Evolutionary conservation across 2,329 filamentous ascomycete species (phyloP).

Genomic region (Torrubiellomyces zombiae): DNA sequence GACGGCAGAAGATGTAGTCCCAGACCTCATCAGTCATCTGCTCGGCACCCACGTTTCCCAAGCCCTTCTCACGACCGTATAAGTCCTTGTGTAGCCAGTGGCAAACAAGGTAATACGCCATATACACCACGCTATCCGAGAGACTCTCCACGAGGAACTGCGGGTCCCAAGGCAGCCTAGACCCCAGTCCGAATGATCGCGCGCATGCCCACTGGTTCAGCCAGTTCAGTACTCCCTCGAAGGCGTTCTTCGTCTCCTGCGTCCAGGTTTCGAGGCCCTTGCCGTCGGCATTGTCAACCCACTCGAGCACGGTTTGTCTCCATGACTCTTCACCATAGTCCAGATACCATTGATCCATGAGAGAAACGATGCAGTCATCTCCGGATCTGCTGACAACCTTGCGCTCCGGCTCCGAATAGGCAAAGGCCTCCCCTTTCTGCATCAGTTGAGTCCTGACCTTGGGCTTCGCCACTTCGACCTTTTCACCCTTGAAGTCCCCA

Average conservation of each 20-base stretch:
- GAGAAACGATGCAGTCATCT: constrained; percentile 83
- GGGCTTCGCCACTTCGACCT: constrained; percentile 74
- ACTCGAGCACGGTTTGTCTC: constrained; percentile 58
- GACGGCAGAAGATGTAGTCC: constrained; percentile 84
- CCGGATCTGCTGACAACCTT: constrained; percentile 77
- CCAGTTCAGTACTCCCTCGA: constrained; percentile 80
- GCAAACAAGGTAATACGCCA: constrained; percentile 58
- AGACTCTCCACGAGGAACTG: constrained; percentile 84
- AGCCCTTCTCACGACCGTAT: constrained; percentile 59
- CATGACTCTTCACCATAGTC: constrained; percentile 88
- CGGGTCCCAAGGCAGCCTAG: constrained; percentile 86
- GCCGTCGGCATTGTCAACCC: constrained; percentile 50
- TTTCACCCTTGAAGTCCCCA: constrained; percentile 74
- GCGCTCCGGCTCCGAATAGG: constrained; percentile 85
- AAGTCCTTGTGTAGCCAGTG: constrained; percentile 66
- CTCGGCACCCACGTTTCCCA: constrained; percentile 54
- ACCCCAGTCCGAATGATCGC: constrained; percentile 79
- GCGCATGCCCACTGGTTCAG: constrained; percentile 92
- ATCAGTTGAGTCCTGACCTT: constrained; percentile 68
- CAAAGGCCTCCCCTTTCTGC: constrained; percentile 64
- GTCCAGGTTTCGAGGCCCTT: constrained; percentile 64
- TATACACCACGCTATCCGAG: constrained; percentile 86
- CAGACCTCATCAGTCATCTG: constrained; percentile 92
- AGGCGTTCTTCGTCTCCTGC: constrained; percentile 60
- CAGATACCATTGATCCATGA: constrained; percentile 95